A percentile compares a stretch with the other conserved stretches of the same genome.
Conservation (phyloP, 495 filamentous ascomycete species). For the Pyrenula massariospora region DNA sequence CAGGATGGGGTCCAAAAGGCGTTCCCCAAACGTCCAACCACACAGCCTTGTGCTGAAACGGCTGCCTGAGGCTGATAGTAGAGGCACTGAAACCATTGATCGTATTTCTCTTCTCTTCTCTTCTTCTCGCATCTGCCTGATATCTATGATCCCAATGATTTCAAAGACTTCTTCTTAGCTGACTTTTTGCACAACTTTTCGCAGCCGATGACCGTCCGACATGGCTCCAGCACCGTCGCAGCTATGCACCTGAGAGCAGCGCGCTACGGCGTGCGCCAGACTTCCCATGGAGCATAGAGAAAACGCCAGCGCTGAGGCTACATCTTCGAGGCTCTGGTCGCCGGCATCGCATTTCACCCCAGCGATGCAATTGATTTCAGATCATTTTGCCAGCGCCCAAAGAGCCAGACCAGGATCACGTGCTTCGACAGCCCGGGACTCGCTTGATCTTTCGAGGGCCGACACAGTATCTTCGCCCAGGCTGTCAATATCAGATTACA, state of each 20-base stretch:
- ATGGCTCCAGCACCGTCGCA: no score
- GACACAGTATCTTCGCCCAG: background rate
- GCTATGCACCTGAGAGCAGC: no score
- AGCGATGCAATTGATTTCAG: background rate
- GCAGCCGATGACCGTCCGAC: no score
- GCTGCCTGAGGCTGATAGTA: background rate
- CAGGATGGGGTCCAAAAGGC: background rate
- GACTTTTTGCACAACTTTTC: no score
- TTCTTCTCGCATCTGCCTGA: background rate
- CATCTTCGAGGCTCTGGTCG: background rate
- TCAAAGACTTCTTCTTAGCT: no score
- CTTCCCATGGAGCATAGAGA: background rate
- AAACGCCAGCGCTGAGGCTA: background rate
- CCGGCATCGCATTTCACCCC: background rate
- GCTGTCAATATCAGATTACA: background rate
- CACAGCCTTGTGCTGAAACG: background rate
- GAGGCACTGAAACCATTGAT: no score
- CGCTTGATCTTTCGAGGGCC: no score
- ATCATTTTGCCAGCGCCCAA: background rate
- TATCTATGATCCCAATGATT: no score
- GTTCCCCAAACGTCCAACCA: no score
- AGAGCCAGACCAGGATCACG: background rate
- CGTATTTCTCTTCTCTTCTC: no score
- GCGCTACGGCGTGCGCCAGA: no score
- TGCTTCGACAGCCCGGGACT: background rate